Percentiles rank a stretch among this genome's conserved stretches.
phyloP scores from a whole-genome alignment of 169 alveolate genomes.

The Toxoplasma gondii region DNA sequence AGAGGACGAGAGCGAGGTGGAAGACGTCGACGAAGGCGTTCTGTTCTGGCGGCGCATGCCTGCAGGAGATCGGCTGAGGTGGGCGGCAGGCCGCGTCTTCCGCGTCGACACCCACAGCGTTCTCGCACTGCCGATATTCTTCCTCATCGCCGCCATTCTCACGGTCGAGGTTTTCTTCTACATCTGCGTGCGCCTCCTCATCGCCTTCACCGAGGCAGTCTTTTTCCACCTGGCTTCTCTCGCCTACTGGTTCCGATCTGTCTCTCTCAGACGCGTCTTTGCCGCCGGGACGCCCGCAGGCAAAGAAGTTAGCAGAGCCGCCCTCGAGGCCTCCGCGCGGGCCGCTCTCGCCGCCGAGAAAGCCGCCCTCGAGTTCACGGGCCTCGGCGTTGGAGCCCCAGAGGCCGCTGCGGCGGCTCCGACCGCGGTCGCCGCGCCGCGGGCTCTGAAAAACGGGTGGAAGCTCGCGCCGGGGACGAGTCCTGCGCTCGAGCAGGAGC shows the following conservation, averaged over 20 bases:
- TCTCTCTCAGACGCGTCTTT: neutral
- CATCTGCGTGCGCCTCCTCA: neutral
- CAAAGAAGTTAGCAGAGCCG: neutral
- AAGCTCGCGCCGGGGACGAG: no score
- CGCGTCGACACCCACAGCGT: constrained; percentile 17
- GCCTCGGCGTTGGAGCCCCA: neutral
- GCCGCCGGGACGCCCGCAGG: neutral
- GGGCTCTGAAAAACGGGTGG: neutral
- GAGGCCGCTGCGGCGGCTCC: neutral
- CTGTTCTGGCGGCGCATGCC: constrained; percentile 17
- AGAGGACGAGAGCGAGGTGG: neutral
- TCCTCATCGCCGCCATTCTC: neutral
- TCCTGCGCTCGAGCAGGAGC: no score
- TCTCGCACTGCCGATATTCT: constrained; percentile 25
- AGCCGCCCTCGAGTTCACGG: neutral
- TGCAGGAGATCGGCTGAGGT: constrained; percentile 21
- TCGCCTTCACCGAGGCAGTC: neutral
- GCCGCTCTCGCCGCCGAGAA: neutral
- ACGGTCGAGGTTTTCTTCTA: neutral
- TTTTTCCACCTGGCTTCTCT: neutral
- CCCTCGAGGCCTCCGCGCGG: neutral
- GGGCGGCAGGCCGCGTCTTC: constrained; percentile 39
- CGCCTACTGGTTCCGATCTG: constrained; percentile 3
- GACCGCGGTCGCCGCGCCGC: neutral
- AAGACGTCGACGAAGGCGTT: neutral